Evolutionary conservation across 805 yeast species (phyloP), one percentile per base, ranked within the genome.

Genomic region (Metschnikowia amazonensis): DNA sequence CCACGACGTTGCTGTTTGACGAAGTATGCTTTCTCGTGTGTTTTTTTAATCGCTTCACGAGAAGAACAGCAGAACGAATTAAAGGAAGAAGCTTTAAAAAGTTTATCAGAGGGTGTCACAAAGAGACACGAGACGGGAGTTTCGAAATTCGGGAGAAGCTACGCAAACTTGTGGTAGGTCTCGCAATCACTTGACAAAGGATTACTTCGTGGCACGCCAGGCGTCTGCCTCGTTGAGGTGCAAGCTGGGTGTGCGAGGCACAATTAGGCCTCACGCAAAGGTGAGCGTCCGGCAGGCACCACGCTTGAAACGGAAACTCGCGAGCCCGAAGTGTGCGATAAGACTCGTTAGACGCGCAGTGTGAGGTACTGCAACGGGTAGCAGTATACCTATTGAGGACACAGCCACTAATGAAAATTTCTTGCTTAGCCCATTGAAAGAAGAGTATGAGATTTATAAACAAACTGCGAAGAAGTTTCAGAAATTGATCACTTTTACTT

Each of bases 211-310:
- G 21, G 17, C 41, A 37, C 41, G 41, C 23, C 32, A 27, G 32
- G 23, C 32, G 33, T 29, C 33, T 37, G 27, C 32, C 41, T 25
- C 41, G 41, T 14, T 37, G 33, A 37, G 41, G 41, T 20, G 41
- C 24, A 28, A 27, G 30, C 28, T 6, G 21, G 35, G 36, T 29
- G 42, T 39, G 42, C 42, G 36, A 21, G 16, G 30, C 42, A 29
- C 42, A 39, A 39, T 21, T 21, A 9, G 21, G 27, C n/a, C 24
- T 39, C 21, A 21, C 29, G 39, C 39, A 36, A 36, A 36, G 24
- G 34, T 38, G 29, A 38, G 35, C 41, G 8, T 21, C 34, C 28
- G 35, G 34, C 33, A 29, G 42, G 18, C n/a, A 29, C 28, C 35
- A n/a, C 35, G 20, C 42, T 34, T 20, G 27, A 39, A 20, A 23